Base-by-base conservation (phyloP, 2,329 filamentous ascomycete genomes). In the Plenodomus tracheiphilus region DNA sequence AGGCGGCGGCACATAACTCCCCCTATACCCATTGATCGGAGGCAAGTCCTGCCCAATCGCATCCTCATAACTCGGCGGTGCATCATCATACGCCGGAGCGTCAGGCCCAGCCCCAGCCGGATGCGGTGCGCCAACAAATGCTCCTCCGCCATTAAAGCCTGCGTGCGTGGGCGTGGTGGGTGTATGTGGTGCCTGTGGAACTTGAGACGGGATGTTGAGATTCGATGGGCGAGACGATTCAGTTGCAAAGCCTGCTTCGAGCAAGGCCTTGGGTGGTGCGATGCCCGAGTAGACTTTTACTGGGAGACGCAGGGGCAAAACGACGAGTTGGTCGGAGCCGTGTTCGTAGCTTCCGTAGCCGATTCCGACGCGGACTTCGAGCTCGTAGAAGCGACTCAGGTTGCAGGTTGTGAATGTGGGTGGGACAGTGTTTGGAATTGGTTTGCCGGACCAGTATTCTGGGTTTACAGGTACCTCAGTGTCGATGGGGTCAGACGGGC, bases 41-140 rank as follows among this genome's bases (percentile, higher is more conserved):
- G 83, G 86, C 53, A 94, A 74, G 49, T 86, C 83, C 56, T 89
- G 86, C 6, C 91, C 91, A 74, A 97, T 86, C 11, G 91, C 91
- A 72, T 97, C 92, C 73, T 96, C 91, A 66, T 97, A 97, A 64
- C 90, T 96, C 7, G 92, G 92, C 16, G 93, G 92, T n/a, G 91
- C 89, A 47, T 94, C 91, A 25, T 90, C 86, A 56, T 82, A 78
- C 2, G 72, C 75, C 10, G 68, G 82, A 18, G 71, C 65, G 2
- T 32, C 22, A 10, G 22, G 22, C 5, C 22, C 22, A 15, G 6
- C 13, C 7, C 34, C 34, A 15, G 71, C 68, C 32, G 58, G 47
- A 18, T 62, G 49, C 18, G 54, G 49, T 18, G 51, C 43, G 3
- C 60, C 61, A 25, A 63, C 54, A 39, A 59, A 60, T 43, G 53